Evolutionary conservation across 2,329 filamentous ascomycete species (phyloP), one percentile per base, ranked within the genome.

Genomic region (Coleophoma crateriformis): DNA sequence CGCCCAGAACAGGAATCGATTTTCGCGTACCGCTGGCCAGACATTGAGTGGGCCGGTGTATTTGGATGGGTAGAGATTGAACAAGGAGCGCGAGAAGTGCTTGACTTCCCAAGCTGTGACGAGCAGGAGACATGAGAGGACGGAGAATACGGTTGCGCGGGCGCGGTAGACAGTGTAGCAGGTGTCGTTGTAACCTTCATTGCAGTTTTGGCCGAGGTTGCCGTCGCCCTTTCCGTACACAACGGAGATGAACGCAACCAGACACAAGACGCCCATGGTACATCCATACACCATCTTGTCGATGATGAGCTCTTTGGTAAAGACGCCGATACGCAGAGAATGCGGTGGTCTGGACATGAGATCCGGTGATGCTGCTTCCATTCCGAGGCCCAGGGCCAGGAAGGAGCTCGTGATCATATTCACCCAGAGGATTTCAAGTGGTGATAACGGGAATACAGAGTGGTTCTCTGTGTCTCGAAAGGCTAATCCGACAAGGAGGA

Each of bases 81-180:
- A 89, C 58, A 89, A 75, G 17, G 80, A 85, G 42, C 82, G 78
- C 14, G 79, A 79, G 66, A 86, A 84, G 58, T 88, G 81, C 63
- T 87, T 83, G 61, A 86, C 82, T 67, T 89, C 84, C 85, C 85
- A 88, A 0, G 85, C 82, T 0, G 85, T 82, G 49, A 87, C 76
- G 7, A 89, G 71, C 6, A 87, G 73, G 44, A 83, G 71, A 70
- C 85, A 88, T 39, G 82, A 86, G 39, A 89, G 65, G 7, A 81
- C 84, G 0, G 84, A 81, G 61, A 87, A 89, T 4, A 82, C 84
- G 1, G 85, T 82, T 0, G 84, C 84, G 12, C 85, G 76, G 0
- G 84, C 84, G 15, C 78, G 75, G 68, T 81, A 87, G 2, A 85
- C 76, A 3, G 70, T 64, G n/a, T 70, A 70, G 63, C 84, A 87